phyloP scores from a whole-genome alignment of 805 yeast species.

The Yarrowia bubula region DNA sequence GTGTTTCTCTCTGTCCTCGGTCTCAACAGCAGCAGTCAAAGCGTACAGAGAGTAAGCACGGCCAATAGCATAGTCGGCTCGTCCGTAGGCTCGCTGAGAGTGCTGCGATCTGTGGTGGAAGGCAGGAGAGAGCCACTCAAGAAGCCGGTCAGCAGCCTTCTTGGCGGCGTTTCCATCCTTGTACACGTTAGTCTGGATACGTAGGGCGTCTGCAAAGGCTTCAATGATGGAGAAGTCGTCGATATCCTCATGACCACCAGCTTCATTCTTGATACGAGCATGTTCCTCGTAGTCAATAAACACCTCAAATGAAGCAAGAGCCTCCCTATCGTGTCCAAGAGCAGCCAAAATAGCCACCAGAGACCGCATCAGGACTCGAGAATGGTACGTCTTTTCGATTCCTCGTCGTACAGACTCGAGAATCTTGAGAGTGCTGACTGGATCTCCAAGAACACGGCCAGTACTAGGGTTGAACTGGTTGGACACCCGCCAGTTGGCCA shows the following conservation, averaged over 20 bases:
- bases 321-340: conserved; percentile 37
- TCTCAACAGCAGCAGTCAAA: conserved; percentile 25
- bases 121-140: conserved; percentile 26
- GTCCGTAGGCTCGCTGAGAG: conserved; percentile 2
- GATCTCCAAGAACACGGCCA: conserved; percentile 27
- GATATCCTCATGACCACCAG: conserved; percentile 35
- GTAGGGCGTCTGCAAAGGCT: conserved; percentile 29
- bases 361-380: conserved; percentile 39
- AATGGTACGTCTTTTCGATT: conserved; percentile 38
- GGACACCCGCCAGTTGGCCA: conserved; percentile 32
- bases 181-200: conserved; percentile 29
- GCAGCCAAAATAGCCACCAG: conserved; percentile 34
- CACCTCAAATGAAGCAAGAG: conserved; percentile 38
- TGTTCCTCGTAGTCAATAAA: conserved; percentile 37
- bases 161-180: conserved; percentile 29
- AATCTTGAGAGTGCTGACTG: conserved; percentile 29
- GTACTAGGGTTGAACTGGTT: conserved; percentile 27
- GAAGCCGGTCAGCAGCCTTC: conserved; percentile 31
- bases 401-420: conserved; percentile 31
- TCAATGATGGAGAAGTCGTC: conserved; percentile 32
- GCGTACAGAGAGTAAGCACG: conserved; percentile 31
- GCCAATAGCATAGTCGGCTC: conserved; percentile 23
- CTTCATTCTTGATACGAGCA: conserved; percentile 31
- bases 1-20: conserved; percentile 28
- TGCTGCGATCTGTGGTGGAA: conserved; percentile 6